A percentile compares a stretch with the other conserved stretches of the same genome.
phyloP scores from a whole-genome alignment of 139 green algal species.

The Chlorella vulgaris region DNA sequence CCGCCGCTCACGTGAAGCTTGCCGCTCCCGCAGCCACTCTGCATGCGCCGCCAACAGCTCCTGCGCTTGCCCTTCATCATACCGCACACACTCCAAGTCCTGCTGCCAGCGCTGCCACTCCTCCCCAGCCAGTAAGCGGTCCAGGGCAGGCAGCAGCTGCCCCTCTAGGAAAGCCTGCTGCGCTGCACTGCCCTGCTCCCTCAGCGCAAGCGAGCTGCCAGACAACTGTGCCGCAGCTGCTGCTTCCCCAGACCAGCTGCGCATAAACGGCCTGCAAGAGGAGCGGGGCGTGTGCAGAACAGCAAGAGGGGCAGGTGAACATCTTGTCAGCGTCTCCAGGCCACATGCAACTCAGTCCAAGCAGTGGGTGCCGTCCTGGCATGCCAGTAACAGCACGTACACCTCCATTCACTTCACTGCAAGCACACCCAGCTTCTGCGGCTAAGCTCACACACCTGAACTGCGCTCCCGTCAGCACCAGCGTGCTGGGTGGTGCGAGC shows the following conservation, averaged over 20 bases:
- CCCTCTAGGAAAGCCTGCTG: constrained; percentile 43
- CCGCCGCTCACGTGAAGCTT: too few relatives aligned
- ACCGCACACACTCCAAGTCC: constrained; percentile 30
- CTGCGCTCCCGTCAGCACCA: constrained; percentile 68
- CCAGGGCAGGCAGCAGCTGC: constrained; percentile 37
- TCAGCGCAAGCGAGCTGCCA: constrained; percentile 50
- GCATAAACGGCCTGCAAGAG: constrained; percentile 2
- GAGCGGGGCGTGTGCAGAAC: neutral
- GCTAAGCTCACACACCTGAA: constrained; percentile 49
- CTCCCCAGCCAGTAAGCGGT: constrained; percentile 21
- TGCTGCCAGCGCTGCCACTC: constrained; percentile 43
- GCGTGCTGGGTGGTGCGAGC: constrained; percentile 72
- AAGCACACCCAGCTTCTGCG: too few relatives aligned
- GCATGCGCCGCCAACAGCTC: constrained; percentile 12
- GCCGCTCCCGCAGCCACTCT: neutral
- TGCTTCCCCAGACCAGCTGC: constrained; percentile 18
- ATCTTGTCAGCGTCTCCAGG: too few relatives aligned
- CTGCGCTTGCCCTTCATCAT: constrained; percentile 33
- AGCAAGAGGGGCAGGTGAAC: neutral
- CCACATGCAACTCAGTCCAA: too few relatives aligned
- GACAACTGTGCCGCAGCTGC: neutral
- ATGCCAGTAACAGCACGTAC: neutral
- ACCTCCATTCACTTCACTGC: too few relatives aligned
- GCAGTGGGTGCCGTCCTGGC: neutral
- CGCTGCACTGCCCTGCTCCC: constrained; percentile 25